These are phyloP conservation scores for Fraxinus ornus DNA, from an alignment of 305 asterid species.

Conservation along the genomic window DNA sequence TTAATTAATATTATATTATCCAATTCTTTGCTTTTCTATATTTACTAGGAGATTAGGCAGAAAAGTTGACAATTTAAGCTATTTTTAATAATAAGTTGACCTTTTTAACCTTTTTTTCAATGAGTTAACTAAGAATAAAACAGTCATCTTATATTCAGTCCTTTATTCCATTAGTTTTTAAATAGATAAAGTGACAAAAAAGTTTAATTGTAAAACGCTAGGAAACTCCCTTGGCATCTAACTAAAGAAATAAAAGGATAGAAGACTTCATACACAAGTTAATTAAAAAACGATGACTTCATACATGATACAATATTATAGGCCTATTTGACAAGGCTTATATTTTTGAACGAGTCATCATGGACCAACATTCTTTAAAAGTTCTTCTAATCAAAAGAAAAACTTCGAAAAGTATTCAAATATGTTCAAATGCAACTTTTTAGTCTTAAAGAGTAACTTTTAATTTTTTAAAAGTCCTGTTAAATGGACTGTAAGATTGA, in stretches of 20 bases:
- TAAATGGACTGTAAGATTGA: neutral
- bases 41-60: neutral
- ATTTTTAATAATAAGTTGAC: conserved; percentile 27
- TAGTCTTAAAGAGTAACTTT: neutral
- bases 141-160: neutral
- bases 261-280: neutral
- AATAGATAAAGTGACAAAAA: neutral
- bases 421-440: neutral
- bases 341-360: too few relatives aligned
- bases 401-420: too few relatives aligned
- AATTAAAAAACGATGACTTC: neutral
- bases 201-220: neutral
- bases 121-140: neutral
- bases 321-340: neutral
- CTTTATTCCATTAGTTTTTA: neutral
- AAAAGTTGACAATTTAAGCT: neutral
- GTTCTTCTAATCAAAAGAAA: neutral
- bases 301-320: neutral
- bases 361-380: too few relatives aligned
- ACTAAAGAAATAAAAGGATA: neutral
- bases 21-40: neutral
- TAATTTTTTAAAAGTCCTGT: neutral
- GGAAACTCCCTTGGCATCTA: neutral
- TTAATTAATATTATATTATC: neutral
- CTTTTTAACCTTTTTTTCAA: neutral